Evolutionary conservation across 352 stramenopile species (phyloP), one percentile per base, ranked within the genome.

Genomic region (Phytophthora fragariae): DNA sequence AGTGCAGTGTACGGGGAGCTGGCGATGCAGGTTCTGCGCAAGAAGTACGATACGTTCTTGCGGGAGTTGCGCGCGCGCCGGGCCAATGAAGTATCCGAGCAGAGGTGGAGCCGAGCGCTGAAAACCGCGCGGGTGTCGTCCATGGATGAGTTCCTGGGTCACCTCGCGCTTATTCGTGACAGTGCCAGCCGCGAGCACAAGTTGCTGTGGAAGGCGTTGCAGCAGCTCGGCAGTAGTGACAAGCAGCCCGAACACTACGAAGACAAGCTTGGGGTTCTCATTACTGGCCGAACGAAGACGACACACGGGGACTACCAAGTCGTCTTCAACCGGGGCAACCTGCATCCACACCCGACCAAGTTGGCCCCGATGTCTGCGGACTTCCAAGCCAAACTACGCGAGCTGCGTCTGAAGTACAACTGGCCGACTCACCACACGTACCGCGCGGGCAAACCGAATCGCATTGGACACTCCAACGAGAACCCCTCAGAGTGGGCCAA

Each of bases 281-380:
- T 92, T 65, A 91, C 83, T 0, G 85, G 85, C 1, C 81, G 85
- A 33, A 21, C 67, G 5, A 54, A 79, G 46, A 11, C 58, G 21
- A 62, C 31, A 14, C 21, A 15, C 14, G 66, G 33, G n/a, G 59
- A 77, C 12, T 73, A 71, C 39, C 62, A 75, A 15, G 57, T 91
- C 31, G 79, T 88, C 19, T 92, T 91, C 64, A 92, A 91, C 76
- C 79, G 83, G 37, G 83, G 85, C 12, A 92, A 91, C 65, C 59
- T 92, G 66, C 79, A 87, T 60, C 62, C 82, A 54, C 70, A 90
- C 68, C 82, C 83, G 62, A 71, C 84, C 33, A 70, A 73, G 24
- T 66, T 86, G 21, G 69, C 83, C 15, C 79, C 75, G 12, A 82
- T 89, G 77, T 76, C 75, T 44, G 59, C 62, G 14, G 61, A 21